Base-by-base conservation (phyloP, 805 yeast species). In the Candida incommunis region DNA sequence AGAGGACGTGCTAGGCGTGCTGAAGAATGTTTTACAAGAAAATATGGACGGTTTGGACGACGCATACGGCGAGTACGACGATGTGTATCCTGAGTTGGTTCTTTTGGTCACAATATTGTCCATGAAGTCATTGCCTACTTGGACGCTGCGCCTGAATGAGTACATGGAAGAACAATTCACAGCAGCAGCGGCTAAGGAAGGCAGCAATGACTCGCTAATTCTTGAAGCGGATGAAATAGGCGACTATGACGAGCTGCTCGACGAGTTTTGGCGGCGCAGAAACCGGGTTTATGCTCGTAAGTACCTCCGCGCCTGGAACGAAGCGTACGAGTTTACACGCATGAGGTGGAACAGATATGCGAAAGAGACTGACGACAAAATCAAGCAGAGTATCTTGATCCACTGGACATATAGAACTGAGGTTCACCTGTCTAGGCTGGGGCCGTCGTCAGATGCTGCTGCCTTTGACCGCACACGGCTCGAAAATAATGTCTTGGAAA, bases 1-100 rank as follows among this genome's bases (percentile, higher is more conserved):
- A 18, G 37, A 31, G 5, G 20, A 31, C 7, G 37, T 31, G 5
- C 20, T 31, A 5, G 18, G 7, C 18, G n/a, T 31, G 7, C 37
- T 31, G 18, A 31, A 31, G 37, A n/a, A 31, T 11, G 37, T 31
- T 31, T 31, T 31, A n/a, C 37, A n/a, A n/a, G 37, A 31, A 31
- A 31, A 31, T 18, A 31, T 31, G 18, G 27, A 25, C 27, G 27
- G 27, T 25, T n/a, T n/a, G n/a, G 27, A 25, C 13, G 27, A 7
- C 13, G 13, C 7, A 9, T 7, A 25, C 7, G 13, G 18, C 9
- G 20, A 31, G 18, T 31, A 9, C 18, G 37, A 31, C 37, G 18
- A n/a, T 31, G 18, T 31, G 18, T 18, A 31, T n/a, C 37, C 37
- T 9, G 37, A 31, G 37, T 18, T 31, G 37, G 37, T 31, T 31